Evolutionary conservation across 2,329 filamentous ascomycete species (phyloP).

Genomic region (Gnomoniopsis smithogilvyi): DNA sequence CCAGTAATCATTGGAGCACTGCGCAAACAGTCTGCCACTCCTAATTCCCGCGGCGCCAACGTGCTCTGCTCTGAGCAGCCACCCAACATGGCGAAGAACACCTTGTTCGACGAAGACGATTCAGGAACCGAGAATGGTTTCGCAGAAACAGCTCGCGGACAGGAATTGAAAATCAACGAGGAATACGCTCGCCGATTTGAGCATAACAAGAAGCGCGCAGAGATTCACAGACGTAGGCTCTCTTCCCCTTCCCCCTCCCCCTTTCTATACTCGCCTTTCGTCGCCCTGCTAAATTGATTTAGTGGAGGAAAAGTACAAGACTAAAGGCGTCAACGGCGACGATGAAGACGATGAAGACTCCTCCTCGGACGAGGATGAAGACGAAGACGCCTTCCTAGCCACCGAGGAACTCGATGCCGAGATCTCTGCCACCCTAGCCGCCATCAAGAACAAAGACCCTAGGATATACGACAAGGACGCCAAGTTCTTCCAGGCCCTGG

Average conservation of each 20-base stretch:
- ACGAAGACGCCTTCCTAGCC: slow-evolving; percentile 83
- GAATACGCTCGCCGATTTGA: slow-evolving; percentile 89
- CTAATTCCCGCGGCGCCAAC: not conserved
- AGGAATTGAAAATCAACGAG: slow-evolving; percentile 76
- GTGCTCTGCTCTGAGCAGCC: slow-evolving; percentile 2
- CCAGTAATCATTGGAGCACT: not conserved
- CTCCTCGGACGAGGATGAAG: slow-evolving; percentile 75
- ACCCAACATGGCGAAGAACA: slow-evolving; percentile 39
- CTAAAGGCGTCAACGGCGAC: slow-evolving; percentile 44
- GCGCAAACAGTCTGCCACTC: not conserved
- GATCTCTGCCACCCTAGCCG: slow-evolving; percentile 81
- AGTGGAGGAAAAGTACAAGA: slow-evolving; percentile 86
- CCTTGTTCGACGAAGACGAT: slow-evolving; percentile 48
- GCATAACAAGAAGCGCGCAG: slow-evolving; percentile 95
- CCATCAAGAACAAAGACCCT: slow-evolving; percentile 88
- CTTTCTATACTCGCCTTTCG: not conserved
- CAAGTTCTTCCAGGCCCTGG: slow-evolving; percentile 72
- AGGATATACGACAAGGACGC: slow-evolving; percentile 78
- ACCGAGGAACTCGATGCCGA: slow-evolving; percentile 83
- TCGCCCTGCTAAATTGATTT: slow-evolving; percentile 22
- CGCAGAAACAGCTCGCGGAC: slow-evolving; percentile 26
- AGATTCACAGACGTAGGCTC: slow-evolving; percentile 64
- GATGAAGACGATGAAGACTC: slow-evolving; percentile 60
- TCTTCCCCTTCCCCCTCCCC: not conserved
- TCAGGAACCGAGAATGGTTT: slow-evolving; percentile 40